A percentile compares a stretch with the other conserved stretches of the same genome.
Conservation (phyloP, 495 filamentous ascomycete species). For the Penicillium roqueforti region DNA sequence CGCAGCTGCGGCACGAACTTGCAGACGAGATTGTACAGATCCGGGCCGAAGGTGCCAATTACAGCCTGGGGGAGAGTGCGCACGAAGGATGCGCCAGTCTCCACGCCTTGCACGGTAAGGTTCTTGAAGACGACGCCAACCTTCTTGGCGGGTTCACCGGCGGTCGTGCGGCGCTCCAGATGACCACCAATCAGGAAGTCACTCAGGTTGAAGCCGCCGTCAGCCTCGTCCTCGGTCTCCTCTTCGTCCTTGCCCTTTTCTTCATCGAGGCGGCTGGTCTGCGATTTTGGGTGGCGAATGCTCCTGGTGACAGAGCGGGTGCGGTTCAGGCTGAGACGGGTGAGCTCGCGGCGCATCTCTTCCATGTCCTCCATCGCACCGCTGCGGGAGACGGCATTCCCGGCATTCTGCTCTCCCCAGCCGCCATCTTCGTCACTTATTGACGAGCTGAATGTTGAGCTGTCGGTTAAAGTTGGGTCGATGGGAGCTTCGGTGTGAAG, state of each 20-base stretch:
- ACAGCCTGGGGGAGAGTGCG: conserved; percentile 74
- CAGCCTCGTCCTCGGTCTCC: conserved; percentile 26
- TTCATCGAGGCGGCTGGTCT: conserved; percentile 29
- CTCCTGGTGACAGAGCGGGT: conserved; percentile 33
- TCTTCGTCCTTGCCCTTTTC: conserved; percentile 36
- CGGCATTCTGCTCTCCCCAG: conserved; percentile 72
- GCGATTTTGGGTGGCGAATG: conserved; percentile 22
- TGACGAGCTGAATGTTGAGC: conserved; percentile 20
- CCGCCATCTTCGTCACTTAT: conserved; percentile 47
- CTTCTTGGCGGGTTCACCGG: conserved; percentile 68
- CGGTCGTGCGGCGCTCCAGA: conserved; percentile 69
- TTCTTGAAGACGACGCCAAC: conserved; percentile 81
- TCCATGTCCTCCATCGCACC: conserved; percentile 70
- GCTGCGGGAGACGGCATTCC: conserved; percentile 57
- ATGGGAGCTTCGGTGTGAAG: conserved; percentile 13
- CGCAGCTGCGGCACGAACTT: conserved; percentile 61
- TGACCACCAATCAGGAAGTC: conserved; percentile 75
- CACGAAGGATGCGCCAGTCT: conserved; percentile 63
- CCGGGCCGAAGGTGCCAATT: conserved; percentile 78
- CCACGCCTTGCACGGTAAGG: conserved; percentile 69
- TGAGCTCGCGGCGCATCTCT: conserved; percentile 61
- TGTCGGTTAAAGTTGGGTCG: conserved; percentile 12
- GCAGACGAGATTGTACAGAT: conserved; percentile 67
- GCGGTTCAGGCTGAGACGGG: conserved; percentile 52
- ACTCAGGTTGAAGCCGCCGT: conserved; percentile 64